These are phyloP conservation scores for Erythrobasidium hasegawianum DNA, from an alignment of 1,284 basidiomycete species.

Conservation along the genomic window DNA sequence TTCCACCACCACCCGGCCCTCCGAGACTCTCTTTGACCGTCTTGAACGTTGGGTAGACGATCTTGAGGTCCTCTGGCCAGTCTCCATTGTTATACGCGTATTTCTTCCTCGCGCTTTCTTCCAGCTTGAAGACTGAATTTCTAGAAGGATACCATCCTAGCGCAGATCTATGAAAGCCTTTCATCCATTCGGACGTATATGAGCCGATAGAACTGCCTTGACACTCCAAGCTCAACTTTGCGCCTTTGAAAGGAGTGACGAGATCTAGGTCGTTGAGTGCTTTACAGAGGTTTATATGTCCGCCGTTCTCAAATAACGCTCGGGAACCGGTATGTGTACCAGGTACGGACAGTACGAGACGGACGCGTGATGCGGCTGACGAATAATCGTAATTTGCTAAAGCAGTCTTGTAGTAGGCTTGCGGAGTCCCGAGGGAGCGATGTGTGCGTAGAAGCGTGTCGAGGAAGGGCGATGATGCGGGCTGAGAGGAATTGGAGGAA, in stretches of 20 bases:
- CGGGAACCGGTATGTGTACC: conserved; percentile 14
- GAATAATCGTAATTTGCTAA: conserved; percentile 10
- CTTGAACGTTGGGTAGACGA: conserved; percentile 27
- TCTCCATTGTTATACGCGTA: neutral
- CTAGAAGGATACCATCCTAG: conserved; percentile 22
- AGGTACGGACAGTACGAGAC: conserved; percentile 26
- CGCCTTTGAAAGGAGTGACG: conserved; percentile 1
- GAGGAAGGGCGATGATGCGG: conserved; percentile 18
- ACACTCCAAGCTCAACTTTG: conserved; percentile 22
- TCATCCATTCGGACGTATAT: conserved; percentile 31
- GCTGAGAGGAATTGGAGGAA: neutral
- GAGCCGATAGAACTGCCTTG: conserved; percentile 26
- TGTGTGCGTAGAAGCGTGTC: conserved; percentile 21
- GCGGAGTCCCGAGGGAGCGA: conserved; percentile 15
- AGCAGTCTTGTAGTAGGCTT: conserved; percentile 13
- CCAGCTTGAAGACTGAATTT: neutral
- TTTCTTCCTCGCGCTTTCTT: neutral
- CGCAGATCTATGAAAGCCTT: conserved; percentile 24
- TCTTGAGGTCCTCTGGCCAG: conserved; percentile 16
- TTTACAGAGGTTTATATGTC: conserved; percentile 13
- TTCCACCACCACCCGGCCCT: conserved; percentile 20
- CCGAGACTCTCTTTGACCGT: conserved; percentile 33
- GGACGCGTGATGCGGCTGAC: conserved; percentile 1
- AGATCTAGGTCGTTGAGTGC: conserved; percentile 21
- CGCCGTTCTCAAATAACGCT: neutral